Evolutionary conservation across 2,329 filamentous ascomycete species (phyloP), one percentile per base, ranked within the genome.

Genomic region (Apiospora arundinis): DNA sequence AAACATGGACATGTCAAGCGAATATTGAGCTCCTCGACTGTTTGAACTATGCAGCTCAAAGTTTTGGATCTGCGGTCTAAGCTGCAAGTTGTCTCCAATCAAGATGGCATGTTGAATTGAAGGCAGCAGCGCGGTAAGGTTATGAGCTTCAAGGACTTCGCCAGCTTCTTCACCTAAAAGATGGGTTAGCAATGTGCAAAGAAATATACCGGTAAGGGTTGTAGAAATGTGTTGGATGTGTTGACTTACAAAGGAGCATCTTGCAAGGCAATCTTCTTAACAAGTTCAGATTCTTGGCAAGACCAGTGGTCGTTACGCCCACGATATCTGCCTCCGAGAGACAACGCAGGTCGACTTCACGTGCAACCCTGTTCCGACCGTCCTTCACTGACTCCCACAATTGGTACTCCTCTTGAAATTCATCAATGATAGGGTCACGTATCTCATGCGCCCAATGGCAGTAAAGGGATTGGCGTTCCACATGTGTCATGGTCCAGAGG

Each of bases 61-160:
- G 63, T 88, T 88, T 7, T 87, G 82, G 4, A 90, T 86, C 67
- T 87, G 84, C 0, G 90, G 90, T 0, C 90, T 86, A 1, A 92
- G 83, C 75, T 92, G 90, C 25, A 85, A 81, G 71, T 92, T 90
- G 74, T 92, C 91, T 0, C 91, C 90, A 49, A 92, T 92, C 18
- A 90, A 83, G 23, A 92, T 88, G 7, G 84, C 81, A 71, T 93
- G 91, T 76, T 92, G 85, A 0, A 92, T 77, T 0, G 85, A 85
- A 0, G 90, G 90, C 0, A 91, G 80, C 4, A 93, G 77, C 0
- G 90, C 85, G 0, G 89, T 88, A 0, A 93, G 77, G 2, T 88
- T 81, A 72, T 93, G 90, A 0, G 88, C 83, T 77, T 93, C 92
- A 44, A 93, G 82, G 0, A 93, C 88, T 73, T 93, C 91, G 0